Base-by-base conservation (phyloP, 345 rosid species). In the Mallotus nudiflorus region DNA sequence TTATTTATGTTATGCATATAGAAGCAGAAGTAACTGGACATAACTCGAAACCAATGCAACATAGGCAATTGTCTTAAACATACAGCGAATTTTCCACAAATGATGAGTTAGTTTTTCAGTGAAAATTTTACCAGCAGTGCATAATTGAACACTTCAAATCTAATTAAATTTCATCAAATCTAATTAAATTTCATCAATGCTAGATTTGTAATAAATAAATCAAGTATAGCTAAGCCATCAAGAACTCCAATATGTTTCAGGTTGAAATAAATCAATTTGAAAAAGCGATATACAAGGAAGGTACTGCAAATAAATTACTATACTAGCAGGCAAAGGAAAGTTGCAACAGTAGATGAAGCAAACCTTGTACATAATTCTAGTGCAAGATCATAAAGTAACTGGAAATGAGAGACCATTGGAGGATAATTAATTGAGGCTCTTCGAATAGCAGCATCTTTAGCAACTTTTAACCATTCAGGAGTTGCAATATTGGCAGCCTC, bases 401-500 rank as follows among this genome's bases (percentile, higher is more conserved):
- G 98, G 78, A 86, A 88, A 92, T 95, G 99, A 74, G 98, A 95
- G 76, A 95, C 98, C 99, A 95, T 95, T 14, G 99, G 96, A 71
- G 93, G 93, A 74, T 90, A 95, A 83, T 86, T 95, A 72, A 92
- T 88, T 37, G 99, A 90, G 73, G 99, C 99, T 84, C 99, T 85
- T 74, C 98, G 90, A 79, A 91, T 83, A 65, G 98, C 99, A 20
- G 99, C 96, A 77, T 91, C 96, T 81, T 85, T 90, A 16, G 97
- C 99, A 75, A 89, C 70, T 61, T 40, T 82, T 73, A 96, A 79
- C 99, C 99, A 96, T 74, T 86, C 91, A 35, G 98, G 97, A 57
- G 98, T 92, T 61, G 98, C 99, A 82, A 96, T 92, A 79, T 96
- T 96, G 76, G 97, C 87, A 50, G 99, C 99, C 85, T 96, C 99